Evolutionary conservation across 2,329 filamentous ascomycete genomes (phyloP).

Genomic region (Trichoderma brevicompactum): DNA sequence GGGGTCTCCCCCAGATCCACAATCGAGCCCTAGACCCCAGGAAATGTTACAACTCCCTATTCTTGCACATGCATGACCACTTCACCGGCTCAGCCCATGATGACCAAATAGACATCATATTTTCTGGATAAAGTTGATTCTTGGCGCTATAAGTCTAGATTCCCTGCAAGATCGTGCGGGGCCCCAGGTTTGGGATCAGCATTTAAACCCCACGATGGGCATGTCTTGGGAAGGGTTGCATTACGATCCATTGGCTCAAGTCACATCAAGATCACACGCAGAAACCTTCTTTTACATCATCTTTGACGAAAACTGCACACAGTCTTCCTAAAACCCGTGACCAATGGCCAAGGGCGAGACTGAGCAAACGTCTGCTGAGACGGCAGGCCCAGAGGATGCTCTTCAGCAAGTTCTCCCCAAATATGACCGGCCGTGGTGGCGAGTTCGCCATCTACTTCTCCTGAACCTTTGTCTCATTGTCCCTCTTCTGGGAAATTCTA

Average conservation of each 20-base stretch:
- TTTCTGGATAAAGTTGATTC: neutral
- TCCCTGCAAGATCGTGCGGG: neutral
- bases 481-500: neutral
- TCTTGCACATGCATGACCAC: neutral
- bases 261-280: neutral
- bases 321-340: too few species aligned
- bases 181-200: constrained; percentile 12
- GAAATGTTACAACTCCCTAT: neutral
- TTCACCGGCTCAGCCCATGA: neutral
- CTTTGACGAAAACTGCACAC: neutral
- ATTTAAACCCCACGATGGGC: constrained; percentile 7
- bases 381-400: neutral
- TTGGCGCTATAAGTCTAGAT: neutral
- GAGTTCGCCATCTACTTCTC: neutral
- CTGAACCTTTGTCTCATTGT: neutral
- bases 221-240: neutral
- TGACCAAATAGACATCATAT: neutral
- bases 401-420: neutral
- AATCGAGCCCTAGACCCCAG: neutral
- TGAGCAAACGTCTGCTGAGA: neutral
- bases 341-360: neutral
- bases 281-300: neutral
- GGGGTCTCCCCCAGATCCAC: neutral
- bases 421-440: neutral
- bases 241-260: neutral